phyloP scores from a whole-genome alignment of 2,329 filamentous ascomycete species.

The Microascus cirrosus region DNA sequence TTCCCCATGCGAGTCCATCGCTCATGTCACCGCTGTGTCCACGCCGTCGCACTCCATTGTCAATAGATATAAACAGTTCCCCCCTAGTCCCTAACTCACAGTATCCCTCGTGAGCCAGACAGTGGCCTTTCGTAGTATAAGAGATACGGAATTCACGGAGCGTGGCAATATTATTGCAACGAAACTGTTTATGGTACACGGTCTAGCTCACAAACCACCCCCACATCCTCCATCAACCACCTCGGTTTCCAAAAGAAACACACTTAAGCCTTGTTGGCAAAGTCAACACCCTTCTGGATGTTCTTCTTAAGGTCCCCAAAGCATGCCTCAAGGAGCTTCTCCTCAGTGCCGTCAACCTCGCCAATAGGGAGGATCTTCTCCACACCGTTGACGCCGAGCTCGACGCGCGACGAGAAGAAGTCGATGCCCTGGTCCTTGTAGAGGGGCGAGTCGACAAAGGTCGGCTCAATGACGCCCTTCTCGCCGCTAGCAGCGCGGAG shows the following conservation, averaged over 20 bases:
- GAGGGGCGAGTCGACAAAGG: constrained; percentile 91
- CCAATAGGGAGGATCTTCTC: constrained; percentile 87
- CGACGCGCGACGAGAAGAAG: constrained; percentile 92
- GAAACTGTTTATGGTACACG: too few relatives aligned
- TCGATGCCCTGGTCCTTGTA: constrained; percentile 98
- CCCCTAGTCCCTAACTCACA: too few relatives aligned
- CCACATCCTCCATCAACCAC: not conserved
- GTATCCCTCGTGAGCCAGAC: too few relatives aligned
- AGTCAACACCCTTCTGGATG: constrained; percentile 77
- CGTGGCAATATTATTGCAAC: too few relatives aligned
- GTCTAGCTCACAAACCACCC: not conserved
- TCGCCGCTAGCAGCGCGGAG: constrained; percentile 87
- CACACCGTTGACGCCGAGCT: constrained; percentile 93
- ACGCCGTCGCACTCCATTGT: too few relatives aligned
- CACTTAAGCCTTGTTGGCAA: constrained; percentile 26
- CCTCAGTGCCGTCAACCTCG: constrained; percentile 72
- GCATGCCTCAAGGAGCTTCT: constrained; percentile 80
- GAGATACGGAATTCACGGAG: too few relatives aligned
- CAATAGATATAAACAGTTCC: too few relatives aligned
- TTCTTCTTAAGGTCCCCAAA: constrained; percentile 83
- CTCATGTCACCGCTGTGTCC: too few relatives aligned
- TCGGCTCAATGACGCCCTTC: constrained; percentile 91
- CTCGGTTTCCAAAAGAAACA: not conserved
- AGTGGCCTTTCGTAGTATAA: too few relatives aligned
- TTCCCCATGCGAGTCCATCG: too few relatives aligned